phyloP scores from a whole-genome alignment of 2,329 filamentous ascomycete genomes.

The Geosmithia morbida region DNA sequence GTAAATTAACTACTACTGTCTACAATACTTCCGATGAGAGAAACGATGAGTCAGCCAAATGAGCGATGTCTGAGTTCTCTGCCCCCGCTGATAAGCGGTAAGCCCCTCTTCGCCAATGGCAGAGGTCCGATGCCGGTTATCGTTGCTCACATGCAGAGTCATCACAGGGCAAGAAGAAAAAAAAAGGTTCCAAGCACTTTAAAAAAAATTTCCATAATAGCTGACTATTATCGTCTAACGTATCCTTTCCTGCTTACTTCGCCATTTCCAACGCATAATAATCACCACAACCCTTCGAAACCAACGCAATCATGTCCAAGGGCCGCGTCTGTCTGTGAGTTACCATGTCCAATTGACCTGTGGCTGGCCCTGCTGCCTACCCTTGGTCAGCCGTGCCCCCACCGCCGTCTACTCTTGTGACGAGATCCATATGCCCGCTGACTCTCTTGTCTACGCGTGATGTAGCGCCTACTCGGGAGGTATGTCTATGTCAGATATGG shows the following conservation, averaged over 20 bases:
- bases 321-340: conserved; percentile 10
- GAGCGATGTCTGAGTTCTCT: neutral
- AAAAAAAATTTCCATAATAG: too few species aligned
- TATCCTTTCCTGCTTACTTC: neutral
- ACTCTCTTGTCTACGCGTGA: neutral
- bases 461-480: conserved; percentile 10
- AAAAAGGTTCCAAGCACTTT: neutral
- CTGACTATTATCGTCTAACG: too few species aligned
- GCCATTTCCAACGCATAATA: neutral
- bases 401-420: neutral
- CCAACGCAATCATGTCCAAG: conserved; percentile 6
- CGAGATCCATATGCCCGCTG: neutral
- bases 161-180: neutral
- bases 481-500: conserved; percentile 4
- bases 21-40: too few species aligned
- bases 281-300: conserved; percentile 1
- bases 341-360: neutral
- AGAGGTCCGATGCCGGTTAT: neutral
- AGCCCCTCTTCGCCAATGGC: neutral
- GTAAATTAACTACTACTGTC: too few species aligned
- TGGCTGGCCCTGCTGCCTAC: neutral
- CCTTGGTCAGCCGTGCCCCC: too few species aligned
- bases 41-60: too few species aligned
- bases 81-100: neutral
- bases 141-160: neutral